Base-by-base conservation (phyloP, 1,284 basidiomycete species). In the Omphalotus olearius region DNA sequence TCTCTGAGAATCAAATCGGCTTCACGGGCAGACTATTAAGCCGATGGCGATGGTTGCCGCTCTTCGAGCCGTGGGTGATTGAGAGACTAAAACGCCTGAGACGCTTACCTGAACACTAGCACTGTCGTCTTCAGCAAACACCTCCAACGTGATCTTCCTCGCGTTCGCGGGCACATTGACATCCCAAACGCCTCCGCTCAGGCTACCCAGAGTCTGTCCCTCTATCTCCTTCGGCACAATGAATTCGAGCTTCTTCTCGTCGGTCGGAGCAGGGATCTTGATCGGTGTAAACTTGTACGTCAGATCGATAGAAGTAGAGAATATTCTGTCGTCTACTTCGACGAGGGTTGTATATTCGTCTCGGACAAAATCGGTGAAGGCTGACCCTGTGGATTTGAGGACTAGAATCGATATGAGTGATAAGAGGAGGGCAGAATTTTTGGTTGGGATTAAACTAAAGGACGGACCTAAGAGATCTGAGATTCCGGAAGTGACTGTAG, bases 301-400 rank as follows among this genome's bases (percentile, higher is more conserved):
- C 46, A 91, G 72, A 56, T 92, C 87, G 52, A 96, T 74, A 7
- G 87, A 80, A 1, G 93, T 95, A 23, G 88, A 91, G 70, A 96
- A 87, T 62, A 95, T 85, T n/a, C 93, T 81, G 59, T 96, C 93
- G 60, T 84, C 67, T 45, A 93, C 91, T 59, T 88, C 84, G 13
- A 66, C 71, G 9, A 97, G 81, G 1, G 93, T 96, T 26, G 94
- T 94, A 70, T 86, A 92, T 64, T 94, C 90, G 68, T 98, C 94
- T 2, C 81, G 77, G 54, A 88, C 69, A 69, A 95, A 98, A 47
- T 79, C 77, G 58, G 87, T 79, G 65, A 98, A 98, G 0, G 88
- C 82, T 0, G 91, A 93, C 3, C 92, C 95, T 11, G 87, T 85
- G 38, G 89, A 86, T 72, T 98, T 98, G 62, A 97, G 80, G 10